Base-by-base conservation (phyloP, 305 asterid species). In the Striga hermonthica region DNA sequence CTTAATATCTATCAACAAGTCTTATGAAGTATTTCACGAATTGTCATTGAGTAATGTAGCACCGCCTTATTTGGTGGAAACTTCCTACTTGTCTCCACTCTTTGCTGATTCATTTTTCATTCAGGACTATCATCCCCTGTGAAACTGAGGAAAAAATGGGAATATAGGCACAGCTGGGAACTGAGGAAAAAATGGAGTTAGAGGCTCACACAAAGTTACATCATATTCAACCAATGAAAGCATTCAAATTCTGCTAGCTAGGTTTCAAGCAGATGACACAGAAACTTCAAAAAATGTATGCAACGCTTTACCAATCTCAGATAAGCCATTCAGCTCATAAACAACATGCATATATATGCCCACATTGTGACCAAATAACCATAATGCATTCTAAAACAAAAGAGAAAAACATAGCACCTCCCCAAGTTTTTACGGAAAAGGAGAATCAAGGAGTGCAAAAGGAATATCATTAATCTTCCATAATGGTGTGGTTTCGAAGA, bases 401-500 rank as follows among this genome's bases (percentile, higher is more conserved):
- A 22, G 35, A n/a, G 8, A 34, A 48, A 48, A n/a, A 15, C 0
- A 12, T 12, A 48, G 54, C 5, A 48, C 7, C 16, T 48, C 7
- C 14, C 54, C 15, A 49, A 36, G 38, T 52, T 22, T 37, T 7
- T 9, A 9, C 22, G 55, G 13, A 13, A 7, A 11, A 36, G 13
- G 5, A 60, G 35, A 40, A 49, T 28, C 12, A 15, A 64, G 22
- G 9, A 8, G 44, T 4, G 50, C 10, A 45, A 64, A n/a, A 13
- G 34, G 8, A 6, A 36, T 13, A 63, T 35, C 60, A 63, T 50
- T 40, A 31, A 50, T 41, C 57, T 47, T 36, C 47, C 47, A 41
- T 41, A 49, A 58, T 37, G 39, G 31, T 55, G 45, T 52, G 41
- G 38, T 35, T 63, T 36, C n/a, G 43, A 67, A 62, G 4, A 35